phyloP scores from a whole-genome alignment of 1,284 basidiomycete species.

The Calocybe gambosa region DNA sequence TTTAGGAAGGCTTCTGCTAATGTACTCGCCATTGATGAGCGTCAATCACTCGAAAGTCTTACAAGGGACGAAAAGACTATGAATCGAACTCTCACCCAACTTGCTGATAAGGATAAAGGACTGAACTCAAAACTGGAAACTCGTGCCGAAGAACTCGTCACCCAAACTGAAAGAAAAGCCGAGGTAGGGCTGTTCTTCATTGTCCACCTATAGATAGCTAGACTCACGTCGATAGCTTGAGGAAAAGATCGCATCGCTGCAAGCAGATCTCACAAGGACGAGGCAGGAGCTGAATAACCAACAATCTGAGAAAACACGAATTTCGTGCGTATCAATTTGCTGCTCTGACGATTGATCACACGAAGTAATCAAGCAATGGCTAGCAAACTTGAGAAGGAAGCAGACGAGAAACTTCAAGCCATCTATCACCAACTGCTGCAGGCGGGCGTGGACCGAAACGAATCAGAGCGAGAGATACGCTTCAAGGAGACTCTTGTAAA shows the following conservation, averaged over 20 bases:
- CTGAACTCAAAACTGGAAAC: slow-evolving; percentile 57
- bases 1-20: slow-evolving; percentile 73
- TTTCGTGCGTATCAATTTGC: slow-evolving; percentile 44
- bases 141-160: slow-evolving; percentile 54
- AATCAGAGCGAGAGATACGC: slow-evolving; percentile 79
- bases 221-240: slow-evolving; percentile 46
- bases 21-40: slow-evolving; percentile 77
- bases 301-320: slow-evolving; percentile 67
- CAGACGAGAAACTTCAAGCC: slow-evolving; percentile 86
- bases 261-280: slow-evolving; percentile 48
- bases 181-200: slow-evolving; percentile 38
- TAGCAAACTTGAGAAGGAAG: slow-evolving; percentile 85
- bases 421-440: slow-evolving; percentile 83
- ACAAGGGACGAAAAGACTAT: slow-evolving; percentile 80
- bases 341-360: slow-evolving; percentile 1
- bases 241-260: slow-evolving; percentile 45
- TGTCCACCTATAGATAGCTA: not conserved
- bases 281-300: slow-evolving; percentile 72
- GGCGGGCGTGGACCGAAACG: slow-evolving; percentile 80
- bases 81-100: slow-evolving; percentile 58
- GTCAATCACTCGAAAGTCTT: slow-evolving; percentile 79
- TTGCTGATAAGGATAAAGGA: slow-evolving; percentile 64
- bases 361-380: not conserved
- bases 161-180: slow-evolving; percentile 50
- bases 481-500: slow-evolving; percentile 83